A percentile compares a stretch with the other conserved stretches of the same genome.
phyloP scores from a whole-genome alignment of 768 basidiomycete genomes.

The Lactarius psammicola region DNA sequence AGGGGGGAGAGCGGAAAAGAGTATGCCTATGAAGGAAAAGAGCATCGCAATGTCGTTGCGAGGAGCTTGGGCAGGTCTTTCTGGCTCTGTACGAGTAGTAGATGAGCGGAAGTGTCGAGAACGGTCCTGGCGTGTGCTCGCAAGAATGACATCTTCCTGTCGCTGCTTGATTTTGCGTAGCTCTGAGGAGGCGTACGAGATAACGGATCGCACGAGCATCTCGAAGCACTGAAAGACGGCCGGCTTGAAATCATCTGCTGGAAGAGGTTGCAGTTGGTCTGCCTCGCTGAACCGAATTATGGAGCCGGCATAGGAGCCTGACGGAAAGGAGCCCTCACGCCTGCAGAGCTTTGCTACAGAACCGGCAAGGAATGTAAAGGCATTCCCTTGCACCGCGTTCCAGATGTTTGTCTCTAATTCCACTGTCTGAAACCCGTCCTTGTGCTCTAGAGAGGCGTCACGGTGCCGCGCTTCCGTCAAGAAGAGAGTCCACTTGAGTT shows the following conservation, averaged over 20 bases:
- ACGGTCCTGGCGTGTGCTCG: conserved; percentile 63
- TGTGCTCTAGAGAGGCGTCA: conserved; percentile 61
- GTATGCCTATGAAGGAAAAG: conserved; percentile 77
- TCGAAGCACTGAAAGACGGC: conserved; percentile 66
- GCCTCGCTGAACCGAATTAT: conserved; percentile 35
- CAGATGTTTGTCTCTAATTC: conserved; percentile 79
- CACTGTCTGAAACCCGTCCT: conserved; percentile 67
- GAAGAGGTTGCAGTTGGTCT: conserved; percentile 41
- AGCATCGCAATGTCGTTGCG: conserved; percentile 85
- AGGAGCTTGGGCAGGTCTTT: conserved; percentile 45
- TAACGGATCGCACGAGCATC: conserved; percentile 63
- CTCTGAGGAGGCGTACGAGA: conserved; percentile 77
- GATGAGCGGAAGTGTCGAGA: conserved; percentile 50
- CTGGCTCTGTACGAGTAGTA: conserved; percentile 29
- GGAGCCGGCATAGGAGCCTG: conserved; percentile 33
- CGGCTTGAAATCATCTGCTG: conserved; percentile 51
- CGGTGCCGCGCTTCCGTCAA: conserved; percentile 72
- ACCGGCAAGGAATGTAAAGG: conserved; percentile 69
- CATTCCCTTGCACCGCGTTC: conserved; percentile 80
- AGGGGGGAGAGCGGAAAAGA: conserved; percentile 69
- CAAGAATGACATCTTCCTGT: conserved; percentile 80
- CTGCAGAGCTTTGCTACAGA: conserved; percentile 57
- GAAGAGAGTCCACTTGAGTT: conserved; percentile 89
- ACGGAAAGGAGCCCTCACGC: conserved; percentile 36
- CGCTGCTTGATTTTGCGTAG: conserved; percentile 83